Conservation (phyloP, 495 filamentous ascomycete species). For the Hypoxylon intermedium region DNA sequence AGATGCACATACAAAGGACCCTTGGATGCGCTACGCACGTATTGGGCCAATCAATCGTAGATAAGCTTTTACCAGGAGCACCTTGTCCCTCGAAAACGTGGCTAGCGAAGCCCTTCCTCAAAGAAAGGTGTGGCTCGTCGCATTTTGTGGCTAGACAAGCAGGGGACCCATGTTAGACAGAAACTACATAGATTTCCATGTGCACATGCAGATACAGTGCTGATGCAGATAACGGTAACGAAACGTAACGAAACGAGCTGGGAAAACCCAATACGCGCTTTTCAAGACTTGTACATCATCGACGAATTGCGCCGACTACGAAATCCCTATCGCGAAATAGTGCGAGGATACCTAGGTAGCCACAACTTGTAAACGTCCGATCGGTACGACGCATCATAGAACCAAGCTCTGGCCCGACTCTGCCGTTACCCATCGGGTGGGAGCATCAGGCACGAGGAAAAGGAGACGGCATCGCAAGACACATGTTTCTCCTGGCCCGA, state of each 20-base stretch:
- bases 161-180: slow-evolving; percentile 12
- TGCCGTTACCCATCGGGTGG: slow-evolving; percentile 4
- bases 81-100: no score
- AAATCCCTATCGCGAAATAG: neutral
- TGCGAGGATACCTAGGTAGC: neutral
- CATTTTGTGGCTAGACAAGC: slow-evolving; percentile 6
- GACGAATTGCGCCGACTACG: slow-evolving; percentile 3
- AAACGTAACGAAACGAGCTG: neutral
- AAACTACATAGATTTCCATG: slow-evolving; percentile 17
- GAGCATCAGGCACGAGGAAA: slow-evolving; percentile 11
- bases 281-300: slow-evolving; percentile 18
- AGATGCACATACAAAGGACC: neutral
- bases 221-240: slow-evolving; percentile 14
- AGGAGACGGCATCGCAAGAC: slow-evolving; percentile 8
- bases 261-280: slow-evolving; percentile 8
- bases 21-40: neutral
- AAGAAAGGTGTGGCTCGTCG: neutral
- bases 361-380: neutral
- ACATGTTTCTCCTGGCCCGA: slow-evolving; percentile 18
- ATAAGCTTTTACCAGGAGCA: no score
- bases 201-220: slow-evolving; percentile 4
- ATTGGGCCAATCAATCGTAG: neutral
- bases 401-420: slow-evolving; percentile 8
- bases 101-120: neutral
- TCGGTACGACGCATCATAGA: slow-evolving; percentile 3